Evolutionary conservation across 208 protist genomes (phyloP), one percentile per base, ranked within the genome.

Genomic region (Vickermania spadyakhi): DNA sequence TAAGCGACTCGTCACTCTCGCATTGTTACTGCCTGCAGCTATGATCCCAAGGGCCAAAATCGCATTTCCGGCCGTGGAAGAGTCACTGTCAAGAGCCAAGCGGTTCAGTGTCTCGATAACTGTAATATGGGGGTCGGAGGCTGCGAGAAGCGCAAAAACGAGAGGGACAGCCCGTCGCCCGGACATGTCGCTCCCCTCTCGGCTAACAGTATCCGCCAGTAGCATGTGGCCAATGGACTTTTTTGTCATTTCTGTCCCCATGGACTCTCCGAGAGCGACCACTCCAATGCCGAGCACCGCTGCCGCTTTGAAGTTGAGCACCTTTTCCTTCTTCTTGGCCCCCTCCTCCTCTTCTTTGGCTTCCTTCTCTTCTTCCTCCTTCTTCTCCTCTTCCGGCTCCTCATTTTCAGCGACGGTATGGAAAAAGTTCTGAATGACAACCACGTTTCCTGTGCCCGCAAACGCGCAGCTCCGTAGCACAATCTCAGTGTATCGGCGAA

Each of bases 21-120:
- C 94, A 71, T 99, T 99, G 73, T 99, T 99, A 28, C 97, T 99
- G 18, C 98, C 98, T 2, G 96, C 93, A 2, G 89, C 49, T 28
- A 93, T 89, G 22, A 99, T 64, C 50, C 99, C 98, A 65, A 99
- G 81, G 0, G 94, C 93, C 2, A 99, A 56, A 64, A 99, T 98
- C 41, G 98, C 96, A 72, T 94, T 97, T 41, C 91, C 80, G 4
- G 96, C 90, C 1, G 98, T 97, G 22, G 95, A 72, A 3, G 68
- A 21, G 63, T 99, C 97, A 56, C 68, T 80, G 72, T 99, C 99
- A 72, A 99, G 99, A 25, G 92, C 90, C 3, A 99, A 85, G 67
- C 98, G 98, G 72, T 89, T 96, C 3, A 99, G 86, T 5, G 91
- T 98, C 72, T 99, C 98, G 52, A 99, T 88, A n/a, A 99, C 86